Conservation (phyloP, 148 eudicot species). For the Vaccinium vitisidaea region DNA sequence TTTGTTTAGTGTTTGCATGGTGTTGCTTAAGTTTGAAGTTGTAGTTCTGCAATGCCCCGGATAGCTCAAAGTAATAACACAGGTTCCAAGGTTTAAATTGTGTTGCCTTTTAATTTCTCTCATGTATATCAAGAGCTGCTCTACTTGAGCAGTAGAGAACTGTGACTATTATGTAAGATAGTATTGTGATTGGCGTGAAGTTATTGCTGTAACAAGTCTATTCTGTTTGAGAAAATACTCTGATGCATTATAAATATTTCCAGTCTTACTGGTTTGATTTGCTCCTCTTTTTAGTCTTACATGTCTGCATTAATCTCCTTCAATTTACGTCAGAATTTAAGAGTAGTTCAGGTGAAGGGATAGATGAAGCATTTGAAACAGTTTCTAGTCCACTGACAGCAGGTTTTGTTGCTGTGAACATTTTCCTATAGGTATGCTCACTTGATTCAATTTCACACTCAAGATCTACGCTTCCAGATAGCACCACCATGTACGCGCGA, state of each 20-base stretch:
- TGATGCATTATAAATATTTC: background rate
- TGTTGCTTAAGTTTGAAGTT: constrained; percentile 4
- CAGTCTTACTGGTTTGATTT: background rate
- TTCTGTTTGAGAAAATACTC: background rate
- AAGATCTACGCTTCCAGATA: background rate
- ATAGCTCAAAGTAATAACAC: background rate
- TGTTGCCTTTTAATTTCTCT: constrained; percentile 5
- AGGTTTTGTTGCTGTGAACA: background rate
- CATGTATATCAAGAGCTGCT: background rate
- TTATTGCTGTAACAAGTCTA: background rate
- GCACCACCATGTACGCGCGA: background rate
- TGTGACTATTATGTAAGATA: constrained; percentile 14
- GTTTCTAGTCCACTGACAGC: background rate
- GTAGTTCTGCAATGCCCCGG: background rate
- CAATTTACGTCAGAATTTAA: background rate
- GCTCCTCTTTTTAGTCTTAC: background rate
- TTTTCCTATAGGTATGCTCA: background rate
- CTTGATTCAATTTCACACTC: background rate
- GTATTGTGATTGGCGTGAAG: constrained; percentile 4
- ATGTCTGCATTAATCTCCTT: background rate
- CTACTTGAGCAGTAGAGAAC: constrained; percentile 10
- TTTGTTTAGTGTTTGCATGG: background rate
- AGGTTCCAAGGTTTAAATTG: background rate
- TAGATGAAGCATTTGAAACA: background rate
- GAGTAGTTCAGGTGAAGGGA: background rate